Evolutionary conservation across 2,329 filamentous ascomycete species (phyloP).

Genomic region (Aspergillus pseudotamarii): DNA sequence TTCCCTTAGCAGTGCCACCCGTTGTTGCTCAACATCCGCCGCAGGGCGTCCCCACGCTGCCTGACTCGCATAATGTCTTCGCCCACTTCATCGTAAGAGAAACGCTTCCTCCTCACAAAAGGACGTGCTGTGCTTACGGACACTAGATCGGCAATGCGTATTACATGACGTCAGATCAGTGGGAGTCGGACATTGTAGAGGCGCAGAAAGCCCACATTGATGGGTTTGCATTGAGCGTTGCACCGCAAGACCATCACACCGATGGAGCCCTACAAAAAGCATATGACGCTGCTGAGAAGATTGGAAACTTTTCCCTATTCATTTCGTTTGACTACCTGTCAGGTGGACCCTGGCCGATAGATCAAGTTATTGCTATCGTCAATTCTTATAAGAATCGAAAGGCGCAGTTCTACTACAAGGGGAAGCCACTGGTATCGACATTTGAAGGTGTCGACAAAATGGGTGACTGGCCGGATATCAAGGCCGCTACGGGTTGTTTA

Average conservation of each 20-base stretch:
- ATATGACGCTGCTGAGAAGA: conserved; percentile 30
- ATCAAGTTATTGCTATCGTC: conserved; percentile 30
- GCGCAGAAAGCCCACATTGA: conserved; percentile 35
- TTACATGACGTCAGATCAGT: conserved; percentile 26
- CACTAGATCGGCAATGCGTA: conserved; percentile 30
- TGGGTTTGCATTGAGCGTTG: conserved; percentile 38
- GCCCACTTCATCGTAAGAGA: conserved; percentile 39
- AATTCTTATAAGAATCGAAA: conserved; percentile 28
- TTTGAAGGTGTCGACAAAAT: conserved; percentile 46
- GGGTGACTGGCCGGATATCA: conserved; percentile 48
- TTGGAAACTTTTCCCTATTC: conserved; percentile 35
- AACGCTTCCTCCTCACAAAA: background rate
- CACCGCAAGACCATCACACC: conserved; percentile 32
- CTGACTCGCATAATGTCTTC: conserved; percentile 33
- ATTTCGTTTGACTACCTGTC: conserved; percentile 40
- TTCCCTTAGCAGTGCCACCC: background rate
- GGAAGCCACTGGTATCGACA: conserved; percentile 42
- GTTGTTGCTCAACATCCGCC: conserved; percentile 10
- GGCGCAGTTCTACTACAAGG: conserved; percentile 32
- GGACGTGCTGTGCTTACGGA: background rate
- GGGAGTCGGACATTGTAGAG: conserved; percentile 30
- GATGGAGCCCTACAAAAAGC: conserved; percentile 31
- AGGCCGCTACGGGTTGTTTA: conserved; percentile 38
- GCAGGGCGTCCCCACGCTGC: background rate
- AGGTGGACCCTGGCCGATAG: conserved; percentile 30